Conservation (phyloP, 106 monocot species). For the Allium cepa region DNA sequence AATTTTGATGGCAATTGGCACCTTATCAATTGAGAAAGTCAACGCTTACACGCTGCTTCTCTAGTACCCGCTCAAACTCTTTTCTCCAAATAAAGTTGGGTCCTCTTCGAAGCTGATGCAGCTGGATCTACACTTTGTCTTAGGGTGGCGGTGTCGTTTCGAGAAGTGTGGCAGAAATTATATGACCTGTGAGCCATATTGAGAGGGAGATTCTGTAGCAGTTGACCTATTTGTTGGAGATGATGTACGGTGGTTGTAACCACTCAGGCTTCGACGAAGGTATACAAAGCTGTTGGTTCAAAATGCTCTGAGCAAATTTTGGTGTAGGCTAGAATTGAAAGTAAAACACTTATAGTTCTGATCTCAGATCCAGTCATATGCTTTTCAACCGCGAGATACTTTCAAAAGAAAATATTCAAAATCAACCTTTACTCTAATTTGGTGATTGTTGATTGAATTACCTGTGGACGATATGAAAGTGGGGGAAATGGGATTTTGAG, state of each 20-base stretch:
- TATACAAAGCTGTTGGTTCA: constrained; percentile 76
- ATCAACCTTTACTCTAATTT: constrained; percentile 60
- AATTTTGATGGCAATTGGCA: constrained; percentile 28
- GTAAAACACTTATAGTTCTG: constrained; percentile 57
- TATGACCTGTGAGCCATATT: too few species aligned
- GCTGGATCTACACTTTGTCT: constrained; percentile 85
- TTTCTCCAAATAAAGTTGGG: constrained; percentile 77
- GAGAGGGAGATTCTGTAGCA: constrained; percentile 79
- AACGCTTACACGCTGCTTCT: constrained; percentile 78
- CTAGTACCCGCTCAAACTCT: constrained; percentile 93
- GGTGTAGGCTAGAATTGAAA: constrained; percentile 84
- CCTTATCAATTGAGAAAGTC: constrained; percentile 58
- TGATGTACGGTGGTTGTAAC: constrained; percentile 70
- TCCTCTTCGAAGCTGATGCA: constrained; percentile 49
- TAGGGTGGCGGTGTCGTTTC: constrained; percentile 98
- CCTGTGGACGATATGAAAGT: constrained; percentile 86
- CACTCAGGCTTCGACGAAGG: constrained; percentile 98
- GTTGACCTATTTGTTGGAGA: constrained; percentile 50
- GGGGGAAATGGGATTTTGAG: constrained; percentile 93
- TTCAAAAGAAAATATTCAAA: constrained; percentile 70
- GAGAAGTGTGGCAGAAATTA: too few species aligned
- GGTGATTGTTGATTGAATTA: constrained; percentile 92
- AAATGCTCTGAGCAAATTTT: constrained; percentile 74
- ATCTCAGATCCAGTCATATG: constrained; percentile 98
- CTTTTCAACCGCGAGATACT: constrained; percentile 80